A percentile compares a stretch with the other conserved stretches of the same genome.
Evolutionary conservation across 2,329 filamentous ascomycete species (phyloP).

Genomic region (Teratosphaeria gauchensis): DNA sequence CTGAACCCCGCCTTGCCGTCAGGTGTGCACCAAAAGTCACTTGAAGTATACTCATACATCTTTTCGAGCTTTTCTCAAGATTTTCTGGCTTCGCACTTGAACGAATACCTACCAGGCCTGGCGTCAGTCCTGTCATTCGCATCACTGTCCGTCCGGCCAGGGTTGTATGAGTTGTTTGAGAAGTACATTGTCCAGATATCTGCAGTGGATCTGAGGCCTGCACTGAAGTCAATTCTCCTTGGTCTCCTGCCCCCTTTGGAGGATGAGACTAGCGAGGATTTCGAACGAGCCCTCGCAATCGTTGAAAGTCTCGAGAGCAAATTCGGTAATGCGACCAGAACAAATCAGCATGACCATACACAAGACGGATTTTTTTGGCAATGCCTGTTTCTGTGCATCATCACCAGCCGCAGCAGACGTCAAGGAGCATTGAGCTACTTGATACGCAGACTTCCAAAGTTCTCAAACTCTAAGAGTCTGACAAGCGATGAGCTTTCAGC

Average conservation of each 20-base stretch:
- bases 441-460: slow-evolving; percentile 63
- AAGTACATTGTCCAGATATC: slow-evolving; percentile 66
- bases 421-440: slow-evolving; percentile 84
- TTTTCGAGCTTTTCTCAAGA: slow-evolving; percentile 72
- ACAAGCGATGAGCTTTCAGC: slow-evolving; percentile 30
- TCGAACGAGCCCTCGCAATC: slow-evolving; percentile 73
- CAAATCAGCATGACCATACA: slow-evolving; percentile 29
- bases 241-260: slow-evolving; percentile 86
- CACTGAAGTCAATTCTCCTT: slow-evolving; percentile 81
- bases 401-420: slow-evolving; percentile 77
- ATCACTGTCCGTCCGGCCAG: slow-evolving; percentile 77
- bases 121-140: slow-evolving; percentile 87
- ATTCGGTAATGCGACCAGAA: slow-evolving; percentile 45
- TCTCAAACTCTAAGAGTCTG: slow-evolving; percentile 35
- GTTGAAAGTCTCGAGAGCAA: slow-evolving; percentile 66
- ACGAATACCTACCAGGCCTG: slow-evolving; percentile 81
- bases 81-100: slow-evolving; percentile 64
- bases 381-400: slow-evolving; percentile 86
- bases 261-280: slow-evolving; percentile 95
- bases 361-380: slow-evolving; percentile 87
- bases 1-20: slow-evolving; percentile 87
- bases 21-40: slow-evolving; percentile 91
- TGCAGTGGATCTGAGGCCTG: slow-evolving; percentile 63
- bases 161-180: slow-evolving; percentile 78
- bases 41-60: slow-evolving; percentile 86